These are phyloP conservation scores for Sequoia sempervirens DNA, from an alignment of 75 land plant species.

Conservation along the genomic window DNA sequence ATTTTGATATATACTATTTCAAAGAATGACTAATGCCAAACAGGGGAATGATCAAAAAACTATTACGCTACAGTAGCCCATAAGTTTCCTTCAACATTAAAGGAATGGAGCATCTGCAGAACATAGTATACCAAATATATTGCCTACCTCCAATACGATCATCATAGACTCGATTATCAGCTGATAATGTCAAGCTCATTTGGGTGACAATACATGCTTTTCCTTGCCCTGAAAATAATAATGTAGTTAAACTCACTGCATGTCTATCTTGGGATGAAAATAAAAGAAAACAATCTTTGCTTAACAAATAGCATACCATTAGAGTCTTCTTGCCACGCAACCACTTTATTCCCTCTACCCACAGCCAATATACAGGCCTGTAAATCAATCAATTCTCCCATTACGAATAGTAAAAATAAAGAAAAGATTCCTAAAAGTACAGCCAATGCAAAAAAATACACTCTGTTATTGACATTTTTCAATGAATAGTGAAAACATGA, in stretches of 20 bases:
- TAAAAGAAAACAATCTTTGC: background rate
- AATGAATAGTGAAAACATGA: background rate
- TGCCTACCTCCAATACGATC: constrained; percentile 70
- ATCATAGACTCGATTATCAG: constrained; percentile 88
- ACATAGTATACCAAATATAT: background rate
- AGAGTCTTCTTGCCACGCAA: constrained; percentile 58
- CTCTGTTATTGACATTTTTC: background rate
- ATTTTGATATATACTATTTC: background rate
- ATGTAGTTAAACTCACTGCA: background rate
- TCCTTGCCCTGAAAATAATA: constrained; percentile 43
- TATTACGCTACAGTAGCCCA: background rate
- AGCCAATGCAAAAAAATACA: background rate
- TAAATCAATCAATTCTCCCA: constrained; percentile 7
- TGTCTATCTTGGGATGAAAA: background rate
- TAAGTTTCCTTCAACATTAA: background rate
- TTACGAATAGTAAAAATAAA: background rate
- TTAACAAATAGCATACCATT: constrained; percentile 44
- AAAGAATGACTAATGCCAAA: background rate
- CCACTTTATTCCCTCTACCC: constrained; percentile 80
- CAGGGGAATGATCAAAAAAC: background rate
- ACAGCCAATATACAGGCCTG: constrained; percentile 98
- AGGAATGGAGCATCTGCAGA: background rate
- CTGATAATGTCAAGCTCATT: constrained; percentile 83
- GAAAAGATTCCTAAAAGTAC: background rate
- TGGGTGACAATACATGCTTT: constrained; percentile 63